Base-by-base conservation (phyloP, 371 early-diverging fungal species). In the Dinochytrium kinnereticum region DNA sequence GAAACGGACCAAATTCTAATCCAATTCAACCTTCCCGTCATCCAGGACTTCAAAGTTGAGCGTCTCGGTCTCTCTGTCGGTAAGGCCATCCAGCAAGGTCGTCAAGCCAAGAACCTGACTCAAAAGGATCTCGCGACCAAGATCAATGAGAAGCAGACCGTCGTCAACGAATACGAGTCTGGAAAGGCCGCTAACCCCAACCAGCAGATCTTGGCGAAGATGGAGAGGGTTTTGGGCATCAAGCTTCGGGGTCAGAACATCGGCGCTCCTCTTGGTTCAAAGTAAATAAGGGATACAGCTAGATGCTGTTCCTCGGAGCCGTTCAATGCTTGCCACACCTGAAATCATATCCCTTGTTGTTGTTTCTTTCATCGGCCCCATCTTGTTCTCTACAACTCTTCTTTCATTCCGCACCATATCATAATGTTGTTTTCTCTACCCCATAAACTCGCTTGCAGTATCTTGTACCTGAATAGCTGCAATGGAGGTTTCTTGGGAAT, bases 111-210 rank as follows among this genome's bases (percentile, higher is more conserved):
- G 87, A 81, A 84, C 2, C 59, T 92, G 79, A 95, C 93, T 28
- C 97, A 98, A 80, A 96, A 96, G 91, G 94, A 96, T 26, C 86
- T 97, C 34, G 96, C 92, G 59, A 90, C 81, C 44, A 78, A 84
- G 78, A 71, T 85, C 76, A 86, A 85, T 69, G 85, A 85, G 70
- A 87, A 84, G 73, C 80, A 64, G 24, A 78, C 80, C 39, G 75
- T 87, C 67, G 79, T 95, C 66, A 90, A 91, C 80, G 97, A 96
- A 78, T 98, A 95, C 72, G 98, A 98, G 81, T 82, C 89, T 75
- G 94, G 95, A 17, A 83, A 91, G 80, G 89, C 83, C 24, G 90
- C 93, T 51, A 90, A 93, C 77, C 96, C 96, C 65, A 95, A 95
- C 86, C 97, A 95, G 83, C 94, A 96, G 82, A 83, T 96, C 50